Evolutionary conservation across 441 rosid species (phyloP), one percentile per base, ranked within the genome.

Genomic region (Pelargonium fulgidum): DNA sequence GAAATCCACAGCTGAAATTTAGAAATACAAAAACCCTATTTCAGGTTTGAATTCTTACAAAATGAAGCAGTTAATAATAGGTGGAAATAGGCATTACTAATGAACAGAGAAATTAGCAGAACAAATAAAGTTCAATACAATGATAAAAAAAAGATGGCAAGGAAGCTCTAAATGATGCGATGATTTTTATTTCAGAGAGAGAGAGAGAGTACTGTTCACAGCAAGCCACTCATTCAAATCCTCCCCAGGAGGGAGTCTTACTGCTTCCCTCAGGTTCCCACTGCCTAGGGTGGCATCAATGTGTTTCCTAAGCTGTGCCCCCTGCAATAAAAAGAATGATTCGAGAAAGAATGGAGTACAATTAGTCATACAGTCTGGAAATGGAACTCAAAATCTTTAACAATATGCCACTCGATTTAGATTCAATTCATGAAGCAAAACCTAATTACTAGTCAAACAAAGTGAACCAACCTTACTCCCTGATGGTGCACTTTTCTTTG

Each of bases 161-260:
- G 20, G 59, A 13, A 52, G 59, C 59, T 52, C 59, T 19, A 14
- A 52, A 52, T 13, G 6, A 52, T 52, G 17, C 22, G 7, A 52
- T 52, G 9, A 52, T 1, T 52, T 14, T 14, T 52, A 14, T 52
- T 14, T 14, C 9, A n/a, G 58, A 13, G 58, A 3, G 58, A 3
- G 54, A 11, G 16, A 1, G 70, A 59, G 62, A 42, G 61, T 78
- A 93, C 97, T 93, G 79, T 91, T 91, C 56, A 93, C 98, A 70
- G 97, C 97, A 73, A 90, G 97, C 97, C 98, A 93, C 71, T 93
- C 98, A 72, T 93, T 93, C 69, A 89, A 79, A 82, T 93, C 98
- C 82, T 93, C 98, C 64, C 98, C 98, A 2, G 97, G 98, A 73
- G 98, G 98, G 77, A 93, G 94, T 80, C 98, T 79, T 52, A 93